Conservation (phyloP, 768 basidiomycete genomes). For the Leccinellum albellum region DNA sequence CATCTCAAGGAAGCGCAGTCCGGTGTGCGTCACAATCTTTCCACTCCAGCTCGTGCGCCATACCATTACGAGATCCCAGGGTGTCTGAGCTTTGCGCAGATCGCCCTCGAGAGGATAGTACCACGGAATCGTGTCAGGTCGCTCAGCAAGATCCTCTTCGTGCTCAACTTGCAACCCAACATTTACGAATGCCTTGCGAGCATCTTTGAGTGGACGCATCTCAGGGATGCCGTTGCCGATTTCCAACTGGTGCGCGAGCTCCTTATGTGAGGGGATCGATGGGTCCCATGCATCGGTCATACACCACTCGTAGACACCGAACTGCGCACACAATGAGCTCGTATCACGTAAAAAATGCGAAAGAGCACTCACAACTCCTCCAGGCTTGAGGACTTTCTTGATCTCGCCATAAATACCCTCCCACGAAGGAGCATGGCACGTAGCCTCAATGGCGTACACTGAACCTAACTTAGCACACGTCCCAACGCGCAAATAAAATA, state of each 20-base stretch:
- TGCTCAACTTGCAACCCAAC: conserved; percentile 88
- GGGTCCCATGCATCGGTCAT: conserved; percentile 97
- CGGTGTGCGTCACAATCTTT: conserved; percentile 76
- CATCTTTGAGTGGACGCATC: conserved; percentile 75
- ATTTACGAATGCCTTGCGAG: conserved; percentile 70
- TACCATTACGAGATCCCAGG: conserved; percentile 86
- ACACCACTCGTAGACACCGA: conserved; percentile 98
- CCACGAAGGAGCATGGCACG: conserved; percentile 92
- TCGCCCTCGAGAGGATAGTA: conserved; percentile 98
- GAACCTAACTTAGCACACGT: conserved; percentile 6
- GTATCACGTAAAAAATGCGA: neutral
- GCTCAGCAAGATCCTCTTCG: conserved; percentile 92
- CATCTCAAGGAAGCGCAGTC: conserved; percentile 72
- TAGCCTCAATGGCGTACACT: conserved; percentile 98
- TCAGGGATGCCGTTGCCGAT: conserved; percentile 97
- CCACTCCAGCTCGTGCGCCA: conserved; percentile 92
- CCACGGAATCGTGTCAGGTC: conserved; percentile 77
- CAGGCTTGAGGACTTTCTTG: conserved; percentile 90
- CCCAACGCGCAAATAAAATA: neutral
- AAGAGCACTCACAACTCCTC: conserved; percentile 75
- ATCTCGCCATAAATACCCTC: conserved; percentile 96
- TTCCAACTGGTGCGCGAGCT: conserved; percentile 87
- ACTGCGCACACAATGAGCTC: conserved; percentile 42
- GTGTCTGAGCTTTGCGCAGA: conserved; percentile 85
- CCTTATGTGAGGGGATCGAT: conserved; percentile 80